Conservation (phyloP, 1,139 yeast species). For the Tardiomyces depauwii region DNA sequence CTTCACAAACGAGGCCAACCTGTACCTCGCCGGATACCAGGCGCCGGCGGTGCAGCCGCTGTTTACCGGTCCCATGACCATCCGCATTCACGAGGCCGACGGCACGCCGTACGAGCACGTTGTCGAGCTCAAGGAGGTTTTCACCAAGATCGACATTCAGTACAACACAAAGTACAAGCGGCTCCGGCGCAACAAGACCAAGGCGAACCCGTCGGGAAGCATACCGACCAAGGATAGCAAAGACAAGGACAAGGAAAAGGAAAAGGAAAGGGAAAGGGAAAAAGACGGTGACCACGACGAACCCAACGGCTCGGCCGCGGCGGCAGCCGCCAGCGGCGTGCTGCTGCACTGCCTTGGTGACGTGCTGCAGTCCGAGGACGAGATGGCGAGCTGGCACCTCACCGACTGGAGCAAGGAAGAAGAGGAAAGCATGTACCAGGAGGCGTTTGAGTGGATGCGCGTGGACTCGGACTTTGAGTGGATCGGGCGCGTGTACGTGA, state of each 20-base stretch:
- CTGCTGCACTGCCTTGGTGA: constrained; percentile 64
- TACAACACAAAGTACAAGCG: constrained; percentile 84
- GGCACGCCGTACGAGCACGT: constrained; percentile 99
- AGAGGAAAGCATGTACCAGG: constrained; percentile 58
- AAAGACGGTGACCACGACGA: no score
- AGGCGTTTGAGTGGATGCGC: constrained; percentile 95
- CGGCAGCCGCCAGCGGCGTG: constrained; percentile 28
- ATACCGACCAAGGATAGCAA: constrained; percentile 5
- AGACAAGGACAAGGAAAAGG: constrained; percentile 15
- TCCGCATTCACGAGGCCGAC: constrained; percentile 94
- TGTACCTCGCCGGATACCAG: constrained; percentile 4
- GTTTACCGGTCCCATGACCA: constrained; percentile 91
- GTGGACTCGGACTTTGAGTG: constrained; percentile 97
- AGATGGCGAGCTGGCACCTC: constrained; percentile 60
- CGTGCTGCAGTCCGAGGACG: constrained; percentile 49
- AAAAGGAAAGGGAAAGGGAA: constrained; percentile 14
- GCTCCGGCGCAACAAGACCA: constrained; percentile 49
- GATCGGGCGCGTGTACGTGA: constrained; percentile 73
- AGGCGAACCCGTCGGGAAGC: not conserved
- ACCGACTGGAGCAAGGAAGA: constrained; percentile 64
- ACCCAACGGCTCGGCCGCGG: not conserved
- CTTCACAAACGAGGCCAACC: constrained; percentile 32
- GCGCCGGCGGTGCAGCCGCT: constrained; percentile 24
- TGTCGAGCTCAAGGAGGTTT: constrained; percentile 76
- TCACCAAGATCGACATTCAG: constrained; percentile 83